These are phyloP conservation scores for Agaricus bisporus DNA, from an alignment of 768 basidiomycete species.

Conservation along the genomic window DNA sequence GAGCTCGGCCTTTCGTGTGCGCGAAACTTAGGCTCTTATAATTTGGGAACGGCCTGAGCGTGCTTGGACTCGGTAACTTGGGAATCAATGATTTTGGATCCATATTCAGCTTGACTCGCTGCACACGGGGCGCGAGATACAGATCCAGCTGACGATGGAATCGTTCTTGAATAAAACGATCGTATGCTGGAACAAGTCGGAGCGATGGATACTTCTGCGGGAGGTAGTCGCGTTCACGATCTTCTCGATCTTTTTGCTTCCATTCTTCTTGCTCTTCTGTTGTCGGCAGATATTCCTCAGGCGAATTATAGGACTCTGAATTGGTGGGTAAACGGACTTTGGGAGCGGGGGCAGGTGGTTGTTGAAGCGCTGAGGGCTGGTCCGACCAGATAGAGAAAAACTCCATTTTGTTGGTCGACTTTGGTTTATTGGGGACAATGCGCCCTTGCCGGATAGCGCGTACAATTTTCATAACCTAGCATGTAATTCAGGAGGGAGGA, in stretches of 20 bases:
- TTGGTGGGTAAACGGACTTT: constrained; percentile 86
- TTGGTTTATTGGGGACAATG: constrained; percentile 87
- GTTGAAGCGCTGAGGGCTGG: constrained; percentile 62
- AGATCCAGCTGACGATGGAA: constrained; percentile 93
- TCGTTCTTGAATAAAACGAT: constrained; percentile 87
- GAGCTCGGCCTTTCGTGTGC: constrained; percentile 62
- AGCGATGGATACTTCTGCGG: constrained; percentile 82
- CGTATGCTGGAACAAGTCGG: constrained; percentile 88
- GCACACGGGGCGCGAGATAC: constrained; percentile 92
- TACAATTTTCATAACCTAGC: constrained; percentile 97
- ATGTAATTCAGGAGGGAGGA: background rate
- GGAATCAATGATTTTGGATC: constrained; percentile 90
- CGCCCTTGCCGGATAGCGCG: constrained; percentile 95
- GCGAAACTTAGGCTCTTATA: constrained; percentile 68
- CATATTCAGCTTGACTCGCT: constrained; percentile 81
- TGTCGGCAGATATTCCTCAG: constrained; percentile 90
- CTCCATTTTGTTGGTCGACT: constrained; percentile 52
- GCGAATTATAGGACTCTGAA: constrained; percentile 98
- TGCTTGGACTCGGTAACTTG: constrained; percentile 88
- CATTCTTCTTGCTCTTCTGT: constrained; percentile 77
- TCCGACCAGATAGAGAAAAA: constrained; percentile 86
- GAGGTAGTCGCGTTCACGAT: constrained; percentile 84
- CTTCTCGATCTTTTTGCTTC: constrained; percentile 80
- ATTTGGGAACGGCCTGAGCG: constrained; percentile 90
- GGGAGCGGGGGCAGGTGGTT: constrained; percentile 90